These are phyloP conservation scores for Moringa oleifera DNA, from an alignment of 345 rosid genomes.

Conservation along the genomic window DNA sequence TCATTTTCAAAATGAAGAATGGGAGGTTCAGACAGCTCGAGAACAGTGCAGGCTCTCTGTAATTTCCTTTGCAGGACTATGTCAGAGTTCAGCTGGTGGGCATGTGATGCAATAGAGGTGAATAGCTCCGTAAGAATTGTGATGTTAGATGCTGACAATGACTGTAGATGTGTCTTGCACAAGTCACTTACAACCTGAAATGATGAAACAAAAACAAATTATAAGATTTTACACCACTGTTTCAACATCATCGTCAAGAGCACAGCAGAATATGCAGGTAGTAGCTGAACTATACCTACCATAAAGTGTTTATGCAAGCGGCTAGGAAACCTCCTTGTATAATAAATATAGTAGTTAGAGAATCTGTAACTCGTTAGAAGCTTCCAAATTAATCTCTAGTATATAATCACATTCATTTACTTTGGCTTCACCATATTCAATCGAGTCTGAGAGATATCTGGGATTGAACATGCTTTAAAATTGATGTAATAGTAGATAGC, in stretches of 20 bases:
- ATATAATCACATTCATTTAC: too few relatives aligned
- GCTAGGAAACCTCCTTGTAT: background rate
- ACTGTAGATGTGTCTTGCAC: conserved; percentile 42
- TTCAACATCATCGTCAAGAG: background rate
- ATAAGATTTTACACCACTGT: background rate
- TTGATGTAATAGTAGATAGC: background rate
- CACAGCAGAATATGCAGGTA: too few relatives aligned
- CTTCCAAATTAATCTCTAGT: too few relatives aligned
- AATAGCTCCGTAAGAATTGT: conserved; percentile 46
- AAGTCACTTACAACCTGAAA: conserved; percentile 69
- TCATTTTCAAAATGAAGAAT: conserved; percentile 85
- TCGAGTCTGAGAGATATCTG: background rate
- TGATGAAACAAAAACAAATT: conserved; percentile 11
- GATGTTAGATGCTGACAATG: conserved; percentile 43
- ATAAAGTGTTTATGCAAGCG: background rate
- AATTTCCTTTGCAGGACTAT: conserved; percentile 52
- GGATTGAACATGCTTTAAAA: background rate
- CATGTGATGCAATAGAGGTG: conserved; percentile 57
- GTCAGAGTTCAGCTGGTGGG: conserved; percentile 58
- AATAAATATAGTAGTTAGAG: background rate
- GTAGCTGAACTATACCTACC: too few relatives aligned
- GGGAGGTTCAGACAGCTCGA: conserved; percentile 79
- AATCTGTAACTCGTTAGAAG: too few relatives aligned
- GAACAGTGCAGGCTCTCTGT: conserved; percentile 60
- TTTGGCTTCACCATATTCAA: too few relatives aligned